phyloP scores from a whole-genome alignment of 257 asterid species.

The Capsicum rhomboideum region DNA sequence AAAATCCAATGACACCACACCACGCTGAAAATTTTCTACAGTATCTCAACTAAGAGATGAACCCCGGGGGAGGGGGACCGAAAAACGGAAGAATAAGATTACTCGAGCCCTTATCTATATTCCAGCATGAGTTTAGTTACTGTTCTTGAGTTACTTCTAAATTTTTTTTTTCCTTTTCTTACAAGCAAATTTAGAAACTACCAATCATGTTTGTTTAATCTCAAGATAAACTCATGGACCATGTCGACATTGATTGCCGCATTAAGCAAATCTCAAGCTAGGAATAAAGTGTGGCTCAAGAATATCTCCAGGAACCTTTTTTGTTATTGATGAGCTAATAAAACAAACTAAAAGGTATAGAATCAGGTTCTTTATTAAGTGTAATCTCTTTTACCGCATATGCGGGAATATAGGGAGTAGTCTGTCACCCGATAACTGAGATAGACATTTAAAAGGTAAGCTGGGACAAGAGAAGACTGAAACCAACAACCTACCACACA shows the following conservation, averaged over 20 bases:
- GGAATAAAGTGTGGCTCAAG: not conserved
- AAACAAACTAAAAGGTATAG: not conserved
- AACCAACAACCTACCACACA: not conserved
- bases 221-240: not conserved
- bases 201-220: not conserved
- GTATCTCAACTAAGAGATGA: not conserved
- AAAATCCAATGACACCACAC: not conserved
- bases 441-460: not conserved
- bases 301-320: not conserved
- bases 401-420: not conserved
- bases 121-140: not conserved
- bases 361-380: not conserved
- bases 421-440: not conserved
- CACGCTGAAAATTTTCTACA: not conserved
- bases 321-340: not conserved
- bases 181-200: not conserved
- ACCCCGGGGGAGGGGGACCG: not conserved
- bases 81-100: not conserved
- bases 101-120: not conserved
- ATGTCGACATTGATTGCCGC: not conserved
- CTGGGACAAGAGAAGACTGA: not conserved
- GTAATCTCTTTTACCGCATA: not conserved
- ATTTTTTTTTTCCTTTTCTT: not conserved
- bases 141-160: not conserved
- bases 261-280: not conserved